Conservation (phyloP, 257 asterid species). For the Petunia secreta region DNA sequence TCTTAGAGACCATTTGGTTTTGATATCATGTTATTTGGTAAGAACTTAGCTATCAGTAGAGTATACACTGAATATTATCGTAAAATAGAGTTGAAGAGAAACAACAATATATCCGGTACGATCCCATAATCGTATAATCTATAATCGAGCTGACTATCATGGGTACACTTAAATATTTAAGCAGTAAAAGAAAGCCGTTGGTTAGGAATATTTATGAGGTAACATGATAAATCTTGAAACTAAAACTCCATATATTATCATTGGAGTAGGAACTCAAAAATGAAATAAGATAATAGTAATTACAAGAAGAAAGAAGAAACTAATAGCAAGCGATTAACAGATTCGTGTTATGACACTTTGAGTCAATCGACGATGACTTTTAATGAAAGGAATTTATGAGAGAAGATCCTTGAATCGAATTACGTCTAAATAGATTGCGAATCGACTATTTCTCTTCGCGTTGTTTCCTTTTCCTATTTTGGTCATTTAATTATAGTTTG, state of each 20-base stretch:
- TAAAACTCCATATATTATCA: neutral
- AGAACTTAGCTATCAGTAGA: neutral
- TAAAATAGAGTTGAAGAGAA: neutral
- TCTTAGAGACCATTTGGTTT: neutral
- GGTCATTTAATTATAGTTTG: no score
- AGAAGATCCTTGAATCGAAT: no score
- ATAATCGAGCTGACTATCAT: neutral
- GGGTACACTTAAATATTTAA: neutral
- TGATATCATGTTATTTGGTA: neutral
- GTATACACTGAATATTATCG: neutral
- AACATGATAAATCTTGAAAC: neutral
- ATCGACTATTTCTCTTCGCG: no score
- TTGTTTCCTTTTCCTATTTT: no score
- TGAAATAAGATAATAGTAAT: neutral
- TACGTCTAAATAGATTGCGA: no score
- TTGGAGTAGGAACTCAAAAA: neutral
- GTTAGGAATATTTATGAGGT: neutral
- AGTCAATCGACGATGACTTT: no score
- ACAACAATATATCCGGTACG: no score
- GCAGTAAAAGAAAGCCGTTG: neutral
- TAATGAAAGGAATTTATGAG: no score
- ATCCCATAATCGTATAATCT: no score
- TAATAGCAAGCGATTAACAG: neutral
- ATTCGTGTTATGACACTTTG: neutral
- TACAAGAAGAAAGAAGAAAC: neutral